These are phyloP conservation scores for Ogataea haglerorum DNA, from an alignment of 805 yeast species.

Conservation along the genomic window DNA sequence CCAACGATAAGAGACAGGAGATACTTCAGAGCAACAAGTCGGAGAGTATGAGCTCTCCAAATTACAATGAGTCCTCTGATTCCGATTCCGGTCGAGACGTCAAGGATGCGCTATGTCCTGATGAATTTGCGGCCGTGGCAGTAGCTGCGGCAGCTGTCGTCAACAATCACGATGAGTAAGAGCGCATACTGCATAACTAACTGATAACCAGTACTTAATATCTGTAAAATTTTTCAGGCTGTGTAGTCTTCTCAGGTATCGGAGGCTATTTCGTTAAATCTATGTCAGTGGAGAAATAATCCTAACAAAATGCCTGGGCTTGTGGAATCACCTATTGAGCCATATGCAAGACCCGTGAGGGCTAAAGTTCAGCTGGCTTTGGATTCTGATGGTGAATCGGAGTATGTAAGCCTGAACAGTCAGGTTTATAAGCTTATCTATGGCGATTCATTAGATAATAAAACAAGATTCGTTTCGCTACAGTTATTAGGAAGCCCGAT, in stretches of 20 bases:
- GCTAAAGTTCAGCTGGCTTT: constrained; percentile 20
- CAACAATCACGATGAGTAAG: constrained; percentile 4
- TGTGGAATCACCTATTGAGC: background rate
- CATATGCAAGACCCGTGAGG: constrained; percentile 8
- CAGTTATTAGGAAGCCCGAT: constrained; percentile 25
- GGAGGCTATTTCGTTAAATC: constrained; percentile 7
- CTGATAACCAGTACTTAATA: no score
- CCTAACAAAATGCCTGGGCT: constrained; percentile 18
- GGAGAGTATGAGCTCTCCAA: constrained; percentile 4
- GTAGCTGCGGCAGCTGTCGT: constrained; percentile 31
- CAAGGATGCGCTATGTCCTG: constrained; percentile 20
- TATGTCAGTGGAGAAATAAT: constrained; percentile 1
- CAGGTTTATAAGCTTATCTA: constrained; percentile 13
- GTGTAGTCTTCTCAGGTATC: background rate
- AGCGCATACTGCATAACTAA: background rate
- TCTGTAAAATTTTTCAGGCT: constrained; percentile 4
- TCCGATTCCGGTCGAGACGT: constrained; percentile 5
- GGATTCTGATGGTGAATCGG: constrained; percentile 17
- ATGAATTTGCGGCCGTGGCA: constrained; percentile 33
- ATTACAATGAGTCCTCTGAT: constrained; percentile 9
- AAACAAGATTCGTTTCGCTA: constrained; percentile 17
- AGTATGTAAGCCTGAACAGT: constrained; percentile 20
- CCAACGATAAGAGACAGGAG: constrained; percentile 21
- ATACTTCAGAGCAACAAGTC: constrained; percentile 4
- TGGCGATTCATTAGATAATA: constrained; percentile 8